A percentile compares a stretch with the other conserved stretches of the same genome.
Conservation (phyloP, 78 protist genomes). For the Dictyostelium citrinum region DNA sequence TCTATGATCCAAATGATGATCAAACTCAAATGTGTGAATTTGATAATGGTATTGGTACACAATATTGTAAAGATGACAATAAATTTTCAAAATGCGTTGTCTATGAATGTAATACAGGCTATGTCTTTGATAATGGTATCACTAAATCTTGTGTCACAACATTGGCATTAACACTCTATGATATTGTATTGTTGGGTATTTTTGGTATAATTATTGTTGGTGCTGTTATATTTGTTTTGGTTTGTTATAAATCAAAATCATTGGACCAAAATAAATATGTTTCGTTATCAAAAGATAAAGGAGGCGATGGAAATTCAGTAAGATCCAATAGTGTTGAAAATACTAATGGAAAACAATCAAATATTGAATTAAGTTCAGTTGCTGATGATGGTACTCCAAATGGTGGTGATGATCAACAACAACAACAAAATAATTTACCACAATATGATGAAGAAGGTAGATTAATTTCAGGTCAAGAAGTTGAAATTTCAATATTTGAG, state of each 20-base stretch:
- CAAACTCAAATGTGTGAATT: not conserved
- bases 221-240: not conserved
- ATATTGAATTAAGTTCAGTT: not conserved
- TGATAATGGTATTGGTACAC: constrained; percentile 37
- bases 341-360: constrained; percentile 1
- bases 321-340: not conserved
- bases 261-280: constrained; percentile 27
- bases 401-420: not conserved
- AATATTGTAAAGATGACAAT: constrained; percentile 14
- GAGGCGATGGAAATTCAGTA: not conserved
- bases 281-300: not conserved
- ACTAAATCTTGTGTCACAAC: constrained; percentile 28
- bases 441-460: not conserved
- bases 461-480: not conserved
- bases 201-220: constrained; percentile 30
- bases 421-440: not conserved
- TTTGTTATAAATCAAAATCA: constrained; percentile 44
- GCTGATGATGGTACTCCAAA: not conserved
- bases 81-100: constrained; percentile 5
- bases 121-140: constrained; percentile 54
- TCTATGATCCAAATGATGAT: constrained; percentile 8
- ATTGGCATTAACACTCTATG: constrained; percentile 16
- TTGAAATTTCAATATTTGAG: constrained; percentile 26
- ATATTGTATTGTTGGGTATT: constrained; percentile 10
- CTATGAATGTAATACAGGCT: constrained; percentile 39